Evolutionary conservation across 768 basidiomycete genomes (phyloP).

Genomic region (Tulasnella calospora): DNA sequence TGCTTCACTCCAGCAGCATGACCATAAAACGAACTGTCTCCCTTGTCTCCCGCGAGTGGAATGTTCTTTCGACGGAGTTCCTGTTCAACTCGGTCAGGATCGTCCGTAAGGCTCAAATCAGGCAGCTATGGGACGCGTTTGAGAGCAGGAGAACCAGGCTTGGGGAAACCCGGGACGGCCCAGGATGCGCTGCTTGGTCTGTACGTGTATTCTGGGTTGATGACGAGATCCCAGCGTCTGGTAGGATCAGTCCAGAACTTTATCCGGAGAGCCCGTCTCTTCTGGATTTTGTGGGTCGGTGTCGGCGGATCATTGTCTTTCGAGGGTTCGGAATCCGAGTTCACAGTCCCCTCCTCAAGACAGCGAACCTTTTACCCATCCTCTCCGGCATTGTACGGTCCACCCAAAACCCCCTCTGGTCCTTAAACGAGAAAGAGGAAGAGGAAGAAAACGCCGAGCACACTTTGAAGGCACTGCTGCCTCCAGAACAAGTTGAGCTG

Average conservation of each 20-base stretch:
- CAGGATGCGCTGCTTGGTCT: background rate
- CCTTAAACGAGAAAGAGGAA: background rate
- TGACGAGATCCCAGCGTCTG: background rate
- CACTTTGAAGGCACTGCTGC: background rate
- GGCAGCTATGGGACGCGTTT: background rate
- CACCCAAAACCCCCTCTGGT: background rate
- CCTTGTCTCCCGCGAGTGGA: background rate
- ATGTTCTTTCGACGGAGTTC: background rate
- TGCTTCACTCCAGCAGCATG: background rate
- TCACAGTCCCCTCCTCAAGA: background rate
- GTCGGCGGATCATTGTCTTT: background rate
- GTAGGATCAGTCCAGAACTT: background rate
- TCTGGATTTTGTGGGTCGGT: background rate
- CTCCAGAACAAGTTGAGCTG: background rate
- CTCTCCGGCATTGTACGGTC: background rate
- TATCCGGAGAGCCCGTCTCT: background rate
- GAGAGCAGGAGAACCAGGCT: background rate
- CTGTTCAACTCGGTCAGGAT: background rate
- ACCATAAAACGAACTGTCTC: background rate
- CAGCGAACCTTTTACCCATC: background rate
- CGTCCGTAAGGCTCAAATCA: background rate
- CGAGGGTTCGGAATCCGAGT: conserved; percentile 1
- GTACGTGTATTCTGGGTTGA: background rate
- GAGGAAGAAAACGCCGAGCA: background rate
- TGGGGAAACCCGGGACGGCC: background rate